Base-by-base conservation (phyloP, 2,329 filamentous ascomycete species). In the Penicillium freii region DNA sequence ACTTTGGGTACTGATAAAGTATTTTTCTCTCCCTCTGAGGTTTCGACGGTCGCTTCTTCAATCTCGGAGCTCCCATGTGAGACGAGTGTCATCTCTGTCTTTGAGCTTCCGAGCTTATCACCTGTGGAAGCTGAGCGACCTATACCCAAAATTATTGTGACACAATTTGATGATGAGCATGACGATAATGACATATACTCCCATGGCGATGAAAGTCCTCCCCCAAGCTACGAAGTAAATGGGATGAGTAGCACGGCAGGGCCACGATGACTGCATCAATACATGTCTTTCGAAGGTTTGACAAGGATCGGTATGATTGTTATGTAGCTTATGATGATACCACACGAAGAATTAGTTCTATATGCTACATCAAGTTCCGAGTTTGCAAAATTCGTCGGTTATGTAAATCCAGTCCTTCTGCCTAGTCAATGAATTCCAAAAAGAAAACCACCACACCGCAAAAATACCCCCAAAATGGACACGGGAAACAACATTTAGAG, bases 141-240 rank as follows among this genome's bases (percentile, higher is more conserved):
- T 47, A 39, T 57, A 11, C 54, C 54, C 4, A 43, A n/a, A 31
- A 57, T 57, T 10, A 21, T 57, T 5, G 49, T 57, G 34, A 57
- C 54, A 15, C 54, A 53, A n/a, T 25, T 42, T 29, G 48, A 56
- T 21, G 31, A 17, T 17, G 33, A 45, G 31, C 10, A 21, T 9
- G 29, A 36, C 6, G 13, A 42, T 25, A 21, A 23, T 25, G 17
- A n/a, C 0, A 13, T 5, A 19, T 51, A 27, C 11, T 10, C 52
- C 19, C 25, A 27, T 21, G 9, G 3, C 7, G 31, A 15, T n/a
- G 17, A 31, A 19, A 54, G 19, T 42, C 33, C 47, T 39, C 40
- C 53, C 10, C 47, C 40, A 44, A 52, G 47, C 33, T 52, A 56
- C 13, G 49, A 42, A 43, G 19, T 7, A 33, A 47, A 13, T 13